Conservation (phyloP, 352 stramenopile species). For the Phytophthora chlamydospora region DNA sequence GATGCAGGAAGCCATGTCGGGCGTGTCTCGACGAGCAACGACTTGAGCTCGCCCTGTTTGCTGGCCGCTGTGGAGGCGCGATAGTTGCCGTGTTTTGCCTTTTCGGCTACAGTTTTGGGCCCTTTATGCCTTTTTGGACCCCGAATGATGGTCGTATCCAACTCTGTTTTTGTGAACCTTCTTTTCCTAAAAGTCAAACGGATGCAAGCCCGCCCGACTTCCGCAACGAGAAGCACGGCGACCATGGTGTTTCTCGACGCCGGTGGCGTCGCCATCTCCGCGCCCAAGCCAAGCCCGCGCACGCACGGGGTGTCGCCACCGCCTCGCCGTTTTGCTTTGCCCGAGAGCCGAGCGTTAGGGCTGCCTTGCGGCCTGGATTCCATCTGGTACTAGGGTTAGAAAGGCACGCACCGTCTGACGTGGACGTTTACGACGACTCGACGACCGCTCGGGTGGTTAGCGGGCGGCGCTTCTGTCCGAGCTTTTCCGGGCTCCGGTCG, state of each 20-base stretch:
- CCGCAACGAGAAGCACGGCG: neutral
- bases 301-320: conserved; percentile 33
- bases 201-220: neutral
- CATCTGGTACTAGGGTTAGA: conserved; percentile 32
- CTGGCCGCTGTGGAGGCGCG: no score
- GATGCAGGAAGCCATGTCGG: conserved; percentile 31
- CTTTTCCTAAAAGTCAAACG: no score
- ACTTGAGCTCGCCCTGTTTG: conserved; percentile 9
- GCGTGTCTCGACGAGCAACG: conserved; percentile 33
- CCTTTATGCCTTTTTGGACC: conserved; percentile 17
- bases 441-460: conserved; percentile 37
- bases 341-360: conserved; percentile 6
- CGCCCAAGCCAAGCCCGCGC: conserved; percentile 16
- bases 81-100: conserved; percentile 22
- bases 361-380: conserved; percentile 33
- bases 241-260: no score
- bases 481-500: conserved; percentile 10
- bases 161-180: conserved; percentile 2
- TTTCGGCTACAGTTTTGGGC: conserved; percentile 7
- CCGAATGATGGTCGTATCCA: conserved; percentile 21
- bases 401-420: conserved; percentile 36
- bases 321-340: conserved; percentile 18
- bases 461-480: conserved; percentile 22
- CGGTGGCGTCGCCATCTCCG: neutral
- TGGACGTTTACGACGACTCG: conserved; percentile 41